Base-by-base conservation (phyloP, 1,139 yeast species). In the Protomyces inundatus region DNA sequence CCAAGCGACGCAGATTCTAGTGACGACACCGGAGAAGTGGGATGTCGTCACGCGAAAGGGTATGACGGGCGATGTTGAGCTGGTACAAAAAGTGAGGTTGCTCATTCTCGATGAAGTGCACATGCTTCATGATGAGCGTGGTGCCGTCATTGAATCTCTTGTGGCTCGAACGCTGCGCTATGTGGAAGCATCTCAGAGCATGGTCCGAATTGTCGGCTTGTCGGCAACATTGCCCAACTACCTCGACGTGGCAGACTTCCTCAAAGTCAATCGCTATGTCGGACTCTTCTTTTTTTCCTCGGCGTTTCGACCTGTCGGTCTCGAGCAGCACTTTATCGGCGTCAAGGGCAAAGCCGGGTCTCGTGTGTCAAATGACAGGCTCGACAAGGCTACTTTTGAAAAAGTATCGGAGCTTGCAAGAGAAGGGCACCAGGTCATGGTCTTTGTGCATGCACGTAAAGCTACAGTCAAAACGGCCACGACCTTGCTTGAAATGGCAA, bases 21-120 rank as follows among this genome's bases (percentile, higher is more conserved):
- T 93, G 6, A 93, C 98, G 0, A 93, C 98, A 0, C 98, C 98
- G 0, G 98, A 93, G 74, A 93, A 93, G 76, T 93, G 99, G 99
- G 99, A 93, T 78, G 97, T 93, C 9, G 97, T 93, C 1, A 93
- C 98, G 0, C 82, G 98, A 73, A 93, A 93, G 72, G 65, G 67
- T 35, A 87, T 82, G 73, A 81, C 79, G 61, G 93, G 97, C 65
- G 98, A 90, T 72, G 86, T 85, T 60, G 97, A 91, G 68, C 77
- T 93, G 50, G 95, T 90, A 2, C 84, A 88, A 14, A 90, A 90
- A 71, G 96, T 95, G 5, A 88, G 86, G 72, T 77, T 93, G 12
- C 77, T 93, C 64, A 88, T 93, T 67, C 90, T 93, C 68, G 99
- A 93, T 79, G 99, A 93, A 76, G 98, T 93, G 0, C 99, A 93